These are phyloP conservation scores for Penicillium egyptiacum DNA, from an alignment of 495 filamentous ascomycete species.

Conservation along the genomic window DNA sequence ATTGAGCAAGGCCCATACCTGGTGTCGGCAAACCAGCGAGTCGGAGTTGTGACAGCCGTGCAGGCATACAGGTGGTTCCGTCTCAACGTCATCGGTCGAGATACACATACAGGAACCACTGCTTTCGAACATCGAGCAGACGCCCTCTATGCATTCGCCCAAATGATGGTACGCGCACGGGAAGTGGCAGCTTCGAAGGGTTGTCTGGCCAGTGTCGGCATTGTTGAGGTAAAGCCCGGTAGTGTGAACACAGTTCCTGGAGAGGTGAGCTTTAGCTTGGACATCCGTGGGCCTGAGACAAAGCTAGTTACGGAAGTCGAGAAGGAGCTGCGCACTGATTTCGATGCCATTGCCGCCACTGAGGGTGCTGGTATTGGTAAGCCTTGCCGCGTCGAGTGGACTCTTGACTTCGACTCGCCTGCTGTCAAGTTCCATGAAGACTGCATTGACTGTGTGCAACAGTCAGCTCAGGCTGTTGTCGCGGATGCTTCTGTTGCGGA, in stretches of 20 bases:
- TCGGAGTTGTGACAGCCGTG: constrained; percentile 72
- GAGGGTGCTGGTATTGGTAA: constrained; percentile 52
- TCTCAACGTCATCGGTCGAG: constrained; percentile 62
- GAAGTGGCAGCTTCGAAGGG: constrained; percentile 55
- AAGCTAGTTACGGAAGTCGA: constrained; percentile 57
- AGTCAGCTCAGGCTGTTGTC: constrained; percentile 57
- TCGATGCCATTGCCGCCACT: constrained; percentile 55
- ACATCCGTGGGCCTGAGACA: constrained; percentile 65
- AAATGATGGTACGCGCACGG: constrained; percentile 67
- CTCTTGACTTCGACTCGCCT: constrained; percentile 60
- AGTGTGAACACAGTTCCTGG: constrained; percentile 77
- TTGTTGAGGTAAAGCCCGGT: constrained; percentile 64
- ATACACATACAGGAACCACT: constrained; percentile 77
- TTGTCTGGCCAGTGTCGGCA: constrained; percentile 69
- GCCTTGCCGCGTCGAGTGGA: constrained; percentile 59
- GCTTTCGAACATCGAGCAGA: constrained; percentile 59
- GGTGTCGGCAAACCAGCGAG: constrained; percentile 57
- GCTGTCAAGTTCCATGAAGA: constrained; percentile 68
- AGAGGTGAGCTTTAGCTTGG: constrained; percentile 65
- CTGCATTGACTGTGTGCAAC: constrained; percentile 65
- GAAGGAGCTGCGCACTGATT: constrained; percentile 52
- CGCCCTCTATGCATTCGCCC: constrained; percentile 65
- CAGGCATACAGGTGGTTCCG: constrained; percentile 69
- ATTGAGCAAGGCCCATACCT: constrained; percentile 81
- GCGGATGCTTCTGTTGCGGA: constrained; percentile 47